Percentiles rank a stretch among this genome's conserved stretches.
phyloP scores from a whole-genome alignment of 139 green algal genomes.

The Chlamydomonas applanata region DNA sequence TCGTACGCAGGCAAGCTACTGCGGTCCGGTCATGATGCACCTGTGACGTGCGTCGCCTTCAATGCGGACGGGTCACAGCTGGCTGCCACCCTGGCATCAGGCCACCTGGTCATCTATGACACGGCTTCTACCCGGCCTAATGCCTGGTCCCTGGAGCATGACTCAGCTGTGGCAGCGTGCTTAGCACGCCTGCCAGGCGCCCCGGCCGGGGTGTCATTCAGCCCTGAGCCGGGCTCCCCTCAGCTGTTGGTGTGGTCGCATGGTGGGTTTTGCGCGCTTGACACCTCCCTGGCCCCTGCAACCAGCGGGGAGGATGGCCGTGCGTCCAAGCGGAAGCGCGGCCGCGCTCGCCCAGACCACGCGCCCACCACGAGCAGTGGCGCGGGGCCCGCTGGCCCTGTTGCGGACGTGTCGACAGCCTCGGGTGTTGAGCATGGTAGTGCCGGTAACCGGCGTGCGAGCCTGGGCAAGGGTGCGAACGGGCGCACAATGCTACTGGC shows the following conservation, averaged over 20 bases:
- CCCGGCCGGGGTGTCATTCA: slow-evolving; percentile 14
- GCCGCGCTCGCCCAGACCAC: neutral
- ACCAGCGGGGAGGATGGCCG: neutral
- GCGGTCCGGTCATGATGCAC: slow-evolving; percentile 5
- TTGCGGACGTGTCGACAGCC: neutral
- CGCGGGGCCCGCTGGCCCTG: neutral
- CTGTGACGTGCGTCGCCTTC: slow-evolving; percentile 22
- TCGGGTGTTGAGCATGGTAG: neutral
- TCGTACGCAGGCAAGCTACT: slow-evolving; percentile 5
- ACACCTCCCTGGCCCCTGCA: slow-evolving; percentile 7
- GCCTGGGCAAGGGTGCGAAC: slow-evolving; percentile 6
- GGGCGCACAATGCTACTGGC: slow-evolving; percentile 14
- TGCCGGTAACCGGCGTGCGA: neutral
- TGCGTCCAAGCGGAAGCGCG: neutral
- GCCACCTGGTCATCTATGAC: slow-evolving; percentile 35
- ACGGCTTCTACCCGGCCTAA: neutral
- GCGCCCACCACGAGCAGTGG: neutral
- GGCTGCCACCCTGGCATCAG: slow-evolving; percentile 21
- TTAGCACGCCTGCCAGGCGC: slow-evolving; percentile 31
- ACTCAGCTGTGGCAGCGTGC: slow-evolving; percentile 9
- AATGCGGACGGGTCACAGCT: slow-evolving; percentile 27
- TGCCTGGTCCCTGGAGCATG: slow-evolving; percentile 27
- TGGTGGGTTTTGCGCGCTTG: slow-evolving; percentile 33
- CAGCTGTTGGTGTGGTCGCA: slow-evolving; percentile 21
- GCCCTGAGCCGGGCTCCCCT: neutral